phyloP scores from a whole-genome alignment of 495 filamentous ascomycete genomes.

The Cercophora sp. region DNA sequence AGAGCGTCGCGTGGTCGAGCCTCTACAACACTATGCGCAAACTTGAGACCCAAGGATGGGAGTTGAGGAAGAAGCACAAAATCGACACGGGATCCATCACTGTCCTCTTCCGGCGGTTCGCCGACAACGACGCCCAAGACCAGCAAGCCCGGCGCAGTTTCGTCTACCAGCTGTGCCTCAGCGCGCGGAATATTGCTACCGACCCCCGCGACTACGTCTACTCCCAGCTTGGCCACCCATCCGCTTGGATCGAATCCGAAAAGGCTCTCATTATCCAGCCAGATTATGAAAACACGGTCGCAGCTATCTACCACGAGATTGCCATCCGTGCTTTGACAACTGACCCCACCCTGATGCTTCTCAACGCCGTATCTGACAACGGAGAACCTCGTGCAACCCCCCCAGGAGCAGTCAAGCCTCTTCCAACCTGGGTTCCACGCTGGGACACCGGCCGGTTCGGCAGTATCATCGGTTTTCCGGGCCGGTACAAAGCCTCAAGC shows the following conservation, averaged over 20 bases:
- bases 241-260: constrained; percentile 7
- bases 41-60: constrained; percentile 15
- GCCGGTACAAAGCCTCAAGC: constrained; percentile 9
- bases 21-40: constrained; percentile 4
- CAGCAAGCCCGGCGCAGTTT: constrained; percentile 8
- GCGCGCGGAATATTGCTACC: constrained; percentile 8
- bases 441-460: constrained; percentile 12
- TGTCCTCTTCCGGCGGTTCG: constrained; percentile 7
- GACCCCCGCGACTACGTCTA: constrained; percentile 13
- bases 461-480: constrained; percentile 8
- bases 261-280: constrained; percentile 12
- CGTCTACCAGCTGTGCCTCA: constrained; percentile 11
- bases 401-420: background rate
- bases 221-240: constrained; percentile 12
- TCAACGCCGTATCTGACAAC: constrained; percentile 13
- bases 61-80: constrained; percentile 15
- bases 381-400: constrained; percentile 1
- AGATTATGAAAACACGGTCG: constrained; percentile 12
- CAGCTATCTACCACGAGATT: constrained; percentile 14
- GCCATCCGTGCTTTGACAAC: constrained; percentile 12
- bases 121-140: background rate
- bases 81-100: constrained; percentile 8
- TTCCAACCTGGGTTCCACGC: constrained; percentile 13
- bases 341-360: constrained; percentile 10
- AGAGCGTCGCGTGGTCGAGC: constrained; percentile 7